Percentiles rank a stretch among this genome's conserved stretches.
These are phyloP conservation scores for Leccinum variicolor DNA, from an alignment of 768 basidiomycete genomes.

Conservation along the genomic window DNA sequence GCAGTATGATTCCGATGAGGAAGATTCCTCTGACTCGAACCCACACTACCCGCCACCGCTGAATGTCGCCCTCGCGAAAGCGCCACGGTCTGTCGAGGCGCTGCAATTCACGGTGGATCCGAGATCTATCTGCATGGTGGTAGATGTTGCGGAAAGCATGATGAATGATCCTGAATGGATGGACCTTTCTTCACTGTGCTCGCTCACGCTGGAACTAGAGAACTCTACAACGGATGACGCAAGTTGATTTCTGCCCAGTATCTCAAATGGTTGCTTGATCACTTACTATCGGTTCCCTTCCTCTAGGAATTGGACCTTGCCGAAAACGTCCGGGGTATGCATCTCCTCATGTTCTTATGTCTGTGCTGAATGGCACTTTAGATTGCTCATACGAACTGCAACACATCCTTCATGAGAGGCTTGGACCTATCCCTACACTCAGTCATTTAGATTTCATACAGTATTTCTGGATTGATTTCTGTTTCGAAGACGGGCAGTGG, in stretches of 20 bases:
- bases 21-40: no score
- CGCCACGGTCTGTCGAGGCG: not conserved
- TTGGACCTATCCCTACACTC: no score
- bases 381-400: no score
- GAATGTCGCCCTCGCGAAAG: not conserved
- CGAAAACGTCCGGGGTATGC: no score
- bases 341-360: no score
- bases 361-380: no score
- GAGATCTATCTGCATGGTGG: not conserved
- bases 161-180: not conserved
- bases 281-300: not conserved
- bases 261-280: not conserved
- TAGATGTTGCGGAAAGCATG: not conserved
- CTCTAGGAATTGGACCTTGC: no score
- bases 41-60: not conserved
- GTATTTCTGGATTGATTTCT: no score
- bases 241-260: not conserved
- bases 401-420: no score
- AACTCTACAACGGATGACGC: not conserved
- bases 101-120: not conserved
- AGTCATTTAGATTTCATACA: no score
- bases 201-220: not conserved
- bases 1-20: not conserved
- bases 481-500: no score
- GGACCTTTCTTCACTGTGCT: not conserved